These are phyloP conservation scores for Metschnikowia hibisci DNA, from an alignment of 805 yeast genomes.

Conservation along the genomic window DNA sequence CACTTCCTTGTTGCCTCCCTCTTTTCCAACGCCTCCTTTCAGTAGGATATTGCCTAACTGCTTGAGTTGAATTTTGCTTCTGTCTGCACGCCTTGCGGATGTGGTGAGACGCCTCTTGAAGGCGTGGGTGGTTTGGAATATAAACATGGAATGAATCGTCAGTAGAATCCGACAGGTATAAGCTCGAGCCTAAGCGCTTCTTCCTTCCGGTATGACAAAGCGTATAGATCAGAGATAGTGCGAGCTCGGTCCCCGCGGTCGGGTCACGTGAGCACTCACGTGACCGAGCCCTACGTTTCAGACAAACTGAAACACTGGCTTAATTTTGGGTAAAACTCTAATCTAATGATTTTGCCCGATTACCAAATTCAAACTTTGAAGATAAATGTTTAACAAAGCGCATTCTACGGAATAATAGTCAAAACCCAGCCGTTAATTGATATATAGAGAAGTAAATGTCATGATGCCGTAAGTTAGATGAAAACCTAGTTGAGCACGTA, in stretches of 20 bases:
- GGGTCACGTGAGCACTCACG: not conserved
- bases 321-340: too few species aligned
- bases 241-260: slow-evolving; percentile 1
- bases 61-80: slow-evolving; percentile 25
- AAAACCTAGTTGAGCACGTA: not conserved
- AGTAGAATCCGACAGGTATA: not conserved
- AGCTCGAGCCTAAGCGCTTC: not conserved
- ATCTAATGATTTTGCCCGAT: too few species aligned
- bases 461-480: not conserved
- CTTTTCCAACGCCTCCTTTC: slow-evolving; percentile 26
- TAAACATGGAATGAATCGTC: not conserved
- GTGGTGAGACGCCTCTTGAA: not conserved
- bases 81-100: not conserved
- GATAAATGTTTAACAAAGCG: too few species aligned
- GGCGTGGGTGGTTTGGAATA: not conserved
- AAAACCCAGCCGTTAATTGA: slow-evolving; percentile 5
- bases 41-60: slow-evolving; percentile 31
- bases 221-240: not conserved
- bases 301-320: too few species aligned
- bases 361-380: too few species aligned
- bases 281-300: too few species aligned
- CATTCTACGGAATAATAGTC: too few species aligned
- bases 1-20: not conserved
- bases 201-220: not conserved
- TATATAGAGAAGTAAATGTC: slow-evolving; percentile 1